Evolutionary conservation across 176 grass and related monocot species (phyloP), one percentile per base, ranked within the genome.

Genomic region (Musa itinerans): DNA sequence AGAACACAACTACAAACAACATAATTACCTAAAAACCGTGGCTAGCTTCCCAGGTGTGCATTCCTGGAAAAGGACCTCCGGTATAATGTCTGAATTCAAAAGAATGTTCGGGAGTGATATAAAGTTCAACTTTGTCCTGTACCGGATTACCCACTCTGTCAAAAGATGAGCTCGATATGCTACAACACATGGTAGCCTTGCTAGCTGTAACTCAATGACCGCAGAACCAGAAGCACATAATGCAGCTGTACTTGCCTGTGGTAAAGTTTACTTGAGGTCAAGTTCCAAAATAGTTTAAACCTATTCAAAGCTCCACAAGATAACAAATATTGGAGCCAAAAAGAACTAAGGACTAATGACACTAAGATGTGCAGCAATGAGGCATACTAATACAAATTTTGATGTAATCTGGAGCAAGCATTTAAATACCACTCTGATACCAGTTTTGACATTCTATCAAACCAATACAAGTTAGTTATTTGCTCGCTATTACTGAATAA

Each of bases 31-130:
- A 29, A 98, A 65, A 70, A 82, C 74, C 80, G 79, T 72, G 49
- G 81, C 80, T 65, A 98, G 68, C 65, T 89, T 98, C 50, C 80
- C 72, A 76, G 78, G 69, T 56, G 88, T 93, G 56, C 90, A 98
- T 54, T 81, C 24, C 17, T 43, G 58, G 74, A 98, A 98, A 73
- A 98, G 95, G 75, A 98, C 75, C 87, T 93, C 95, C 25, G 95
- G 95, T 65, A 98, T 76, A 82, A 87, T 49, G 0, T 83, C 65
- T 75, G 88, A 87, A 83, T 86, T 85, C 75, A 98, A 87, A 72
- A 98, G 86, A 82, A 93, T 98, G 76, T 98, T 98, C 16, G 90
- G 95, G 34, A 98, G 82, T 78, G 88, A 91, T 79, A 98, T 98
- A 80, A 80, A 93, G 9, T 98, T 80, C 70, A 98, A 89, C 73